Evolutionary conservation across 345 rosid genomes (phyloP), one percentile per base, ranked within the genome.

Genomic region (Eucalyptus urophylla): DNA sequence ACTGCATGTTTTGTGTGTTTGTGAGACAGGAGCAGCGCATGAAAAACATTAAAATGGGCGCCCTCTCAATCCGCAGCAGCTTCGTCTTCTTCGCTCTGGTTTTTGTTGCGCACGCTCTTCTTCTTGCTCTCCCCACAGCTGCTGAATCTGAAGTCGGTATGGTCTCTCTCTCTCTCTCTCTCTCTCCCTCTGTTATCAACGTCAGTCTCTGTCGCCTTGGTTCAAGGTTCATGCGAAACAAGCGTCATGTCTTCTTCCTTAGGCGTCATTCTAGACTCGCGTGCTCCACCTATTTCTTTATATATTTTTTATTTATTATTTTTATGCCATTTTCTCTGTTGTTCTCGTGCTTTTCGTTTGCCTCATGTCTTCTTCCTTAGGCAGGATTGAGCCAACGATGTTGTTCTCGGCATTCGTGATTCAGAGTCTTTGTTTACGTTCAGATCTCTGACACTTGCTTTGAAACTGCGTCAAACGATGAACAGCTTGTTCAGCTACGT

Each of bases 111-210:
- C 85, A 76, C 47, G 85, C 16, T 88, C 22, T 88, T 88, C 53
- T 89, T 49, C 40, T 89, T 88, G 50, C 81, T 45, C 21, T 86
- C 86, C 87, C 83, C 90, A 44, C 62, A 21, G 92, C 92, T 87
- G 87, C 88, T 87, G 47, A 58, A 14, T 49, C 89, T 89, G 93
- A 93, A 92, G 87, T 31, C 81, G 94, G 94, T 93, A 92, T 80
- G 91, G 27, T 91, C 65, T 69, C 17, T 54, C 43, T 43, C 43
- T 43, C 43, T 40, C 43, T 27, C 51, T 69, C 31, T 51, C n/a
- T 21, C 60, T 60, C 40, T 24, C 17, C 25, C 16, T 49, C 40
- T 31, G 25, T 37, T 76, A 25, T 40, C 85, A 76, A 4, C 58
- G 58, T 53, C 58, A 21, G 45, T 21, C 27, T 37, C 27, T 76